Conservation (phyloP, 169 alveolate species). For the Cryptosporidium viatorum region DNA sequence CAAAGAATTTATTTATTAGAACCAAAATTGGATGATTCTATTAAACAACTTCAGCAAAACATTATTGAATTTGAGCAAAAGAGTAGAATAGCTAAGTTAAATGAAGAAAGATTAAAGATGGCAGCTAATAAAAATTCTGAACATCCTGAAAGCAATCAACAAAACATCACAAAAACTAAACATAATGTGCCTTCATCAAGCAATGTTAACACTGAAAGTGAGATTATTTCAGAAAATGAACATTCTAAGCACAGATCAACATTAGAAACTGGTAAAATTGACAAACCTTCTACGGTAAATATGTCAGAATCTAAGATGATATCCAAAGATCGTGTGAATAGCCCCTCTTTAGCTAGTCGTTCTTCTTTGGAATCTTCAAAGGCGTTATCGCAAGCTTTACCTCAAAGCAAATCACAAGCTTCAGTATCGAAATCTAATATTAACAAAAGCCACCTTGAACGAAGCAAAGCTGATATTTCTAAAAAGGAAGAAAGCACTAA, state of each 20-base stretch:
- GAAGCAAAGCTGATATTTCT: not conserved
- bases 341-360: not conserved
- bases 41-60: conserved; percentile 3
- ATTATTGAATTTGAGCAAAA: conserved; percentile 5
- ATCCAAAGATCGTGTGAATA: not conserved
- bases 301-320: not conserved
- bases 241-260: not conserved
- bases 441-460: not conserved
- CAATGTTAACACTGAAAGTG: not conserved
- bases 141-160: not conserved
- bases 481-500: conserved; percentile 18
- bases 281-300: not conserved
- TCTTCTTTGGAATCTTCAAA: not conserved
- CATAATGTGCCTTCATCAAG: not conserved
- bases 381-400: not conserved
- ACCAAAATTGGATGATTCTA: conserved; percentile 66
- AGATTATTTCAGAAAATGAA: not conserved
- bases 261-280: not conserved
- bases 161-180: not conserved
- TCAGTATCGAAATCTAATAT: not conserved
- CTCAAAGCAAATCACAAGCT: not conserved
- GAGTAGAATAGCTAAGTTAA: not conserved
- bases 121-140: not conserved
- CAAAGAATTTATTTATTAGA: conserved; percentile 68
- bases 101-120: not conserved